Base-by-base conservation (phyloP, 768 basidiomycete species). In the Crepidotus variabilis region DNA sequence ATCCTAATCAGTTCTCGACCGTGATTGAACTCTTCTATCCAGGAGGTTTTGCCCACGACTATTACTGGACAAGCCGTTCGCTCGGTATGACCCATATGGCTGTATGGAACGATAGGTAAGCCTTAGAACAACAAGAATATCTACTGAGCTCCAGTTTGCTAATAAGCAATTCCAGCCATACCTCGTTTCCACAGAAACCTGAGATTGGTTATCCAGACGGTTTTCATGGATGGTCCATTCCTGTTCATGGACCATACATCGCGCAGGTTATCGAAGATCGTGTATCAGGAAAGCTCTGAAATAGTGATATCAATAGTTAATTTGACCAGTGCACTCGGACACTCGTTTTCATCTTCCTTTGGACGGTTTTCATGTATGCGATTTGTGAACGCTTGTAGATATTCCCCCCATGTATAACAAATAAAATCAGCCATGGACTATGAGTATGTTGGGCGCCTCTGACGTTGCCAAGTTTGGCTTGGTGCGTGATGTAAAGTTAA, bases 21-120 rank as follows among this genome's bases (percentile, higher is more conserved):
- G 90, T 94, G 18, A 88, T 94, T 60, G 92, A 94, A 71, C 82
- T 94, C 13, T 91, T 94, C 72, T 88, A 78, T 65, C 91, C 90
- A 0, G 76, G 69, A 2, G 92, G 91, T 0, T 94, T 91, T 66
- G 86, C 92, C 23, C 86, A 88, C 63, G 92, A 94, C 64, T 94
- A 94, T 67, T 84, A 92, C 63, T 94, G 90, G 85, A 93, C 92
- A 0, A 60, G 86, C 4, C 71, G 81, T 33, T 84, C 89, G 0
- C 69, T 94, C 10, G 90, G 90, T 4, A 85, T 90, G 78, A 75
- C 69, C 16, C 85, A 94, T 69, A 88, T 85, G 60, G 87, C 83
- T 1, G 76, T 95, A 32, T 91, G 91, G 90, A 88, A 92, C 60
- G 86, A 92, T 70, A 85, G 81, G 83, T 88, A 51, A 57, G 71